Conservation (phyloP, 2,329 filamentous ascomycete species). For the Claviceps monticola region DNA sequence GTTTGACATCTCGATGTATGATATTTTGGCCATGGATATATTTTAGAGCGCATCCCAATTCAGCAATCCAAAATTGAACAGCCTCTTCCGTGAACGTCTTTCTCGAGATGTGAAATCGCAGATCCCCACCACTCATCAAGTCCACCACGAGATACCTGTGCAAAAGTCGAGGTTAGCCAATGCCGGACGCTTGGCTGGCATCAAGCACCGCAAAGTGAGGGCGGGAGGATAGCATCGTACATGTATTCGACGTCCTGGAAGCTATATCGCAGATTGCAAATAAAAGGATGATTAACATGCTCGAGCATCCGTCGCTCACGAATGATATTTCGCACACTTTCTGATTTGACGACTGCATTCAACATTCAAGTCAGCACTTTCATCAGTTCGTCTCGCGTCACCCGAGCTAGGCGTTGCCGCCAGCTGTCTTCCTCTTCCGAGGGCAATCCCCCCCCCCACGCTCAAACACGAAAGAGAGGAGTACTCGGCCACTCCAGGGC, state of each 20-base stretch:
- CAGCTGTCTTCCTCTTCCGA: too few relatives aligned
- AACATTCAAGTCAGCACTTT: neutral
- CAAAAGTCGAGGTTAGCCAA: neutral
- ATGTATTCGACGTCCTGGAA: conserved; percentile 99
- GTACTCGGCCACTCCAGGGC: neutral
- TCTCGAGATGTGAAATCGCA: conserved; percentile 93
- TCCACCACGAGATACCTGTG: conserved; percentile 90
- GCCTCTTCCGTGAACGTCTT: conserved; percentile 98
- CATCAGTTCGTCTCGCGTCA: too few relatives aligned
- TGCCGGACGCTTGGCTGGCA: neutral
- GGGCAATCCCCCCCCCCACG: too few relatives aligned
- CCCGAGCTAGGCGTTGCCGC: too few relatives aligned
- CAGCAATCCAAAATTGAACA: conserved; percentile 91
- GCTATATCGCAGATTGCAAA: conserved; percentile 96
- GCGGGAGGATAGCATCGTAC: conserved; percentile 37
- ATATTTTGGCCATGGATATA: conserved; percentile 81
- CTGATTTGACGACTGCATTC: conserved; percentile 72
- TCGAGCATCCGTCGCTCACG: conserved; percentile 95
- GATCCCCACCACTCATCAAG: conserved; percentile 91
- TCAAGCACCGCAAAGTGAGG: neutral
- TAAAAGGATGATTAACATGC: conserved; percentile 92
- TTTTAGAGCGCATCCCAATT: conserved; percentile 78
- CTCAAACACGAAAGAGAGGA: neutral
- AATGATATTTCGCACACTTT: conserved; percentile 96
- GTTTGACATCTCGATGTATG: conserved; percentile 83